Conservation (phyloP, 768 basidiomycete species). For the Gymnopilus junonius region DNA sequence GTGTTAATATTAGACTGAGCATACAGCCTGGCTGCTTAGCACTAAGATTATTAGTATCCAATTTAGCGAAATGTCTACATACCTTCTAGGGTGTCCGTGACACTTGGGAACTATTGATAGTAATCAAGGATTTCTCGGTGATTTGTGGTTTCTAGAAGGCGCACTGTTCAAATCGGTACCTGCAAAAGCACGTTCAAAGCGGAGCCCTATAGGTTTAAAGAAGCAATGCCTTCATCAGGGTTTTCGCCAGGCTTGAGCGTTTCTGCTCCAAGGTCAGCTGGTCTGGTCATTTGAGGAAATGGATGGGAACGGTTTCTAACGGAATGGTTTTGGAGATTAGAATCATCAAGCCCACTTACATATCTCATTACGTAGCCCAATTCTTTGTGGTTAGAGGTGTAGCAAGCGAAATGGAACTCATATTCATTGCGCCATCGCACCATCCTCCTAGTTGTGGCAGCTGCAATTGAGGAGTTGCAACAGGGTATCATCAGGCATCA, state of each 20-base stretch:
- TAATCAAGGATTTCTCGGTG: neutral
- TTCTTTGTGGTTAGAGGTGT: neutral
- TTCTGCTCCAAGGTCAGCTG: conserved; percentile 1
- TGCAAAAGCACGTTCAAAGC: neutral
- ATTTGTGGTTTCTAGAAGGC: neutral
- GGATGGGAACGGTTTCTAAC: neutral
- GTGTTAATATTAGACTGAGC: too few species aligned
- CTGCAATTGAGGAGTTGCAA: neutral
- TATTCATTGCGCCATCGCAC: neutral
- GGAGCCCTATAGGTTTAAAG: conserved; percentile 5
- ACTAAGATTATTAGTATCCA: too few species aligned
- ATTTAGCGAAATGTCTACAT: neutral
- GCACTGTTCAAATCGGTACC: neutral
- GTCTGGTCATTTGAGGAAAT: neutral
- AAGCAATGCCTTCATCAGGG: neutral
- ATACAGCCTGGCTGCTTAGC: too few species aligned
- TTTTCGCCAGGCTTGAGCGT: neutral
- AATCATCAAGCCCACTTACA: neutral
- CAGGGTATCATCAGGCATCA: neutral
- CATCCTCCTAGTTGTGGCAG: neutral
- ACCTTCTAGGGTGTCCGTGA: neutral
- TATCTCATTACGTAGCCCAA: neutral
- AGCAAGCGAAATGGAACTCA: neutral
- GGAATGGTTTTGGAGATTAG: neutral
- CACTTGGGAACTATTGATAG: neutral